Evolutionary conservation across 345 rosid genomes (phyloP).

Genomic region (Lepidium aucheri): DNA sequence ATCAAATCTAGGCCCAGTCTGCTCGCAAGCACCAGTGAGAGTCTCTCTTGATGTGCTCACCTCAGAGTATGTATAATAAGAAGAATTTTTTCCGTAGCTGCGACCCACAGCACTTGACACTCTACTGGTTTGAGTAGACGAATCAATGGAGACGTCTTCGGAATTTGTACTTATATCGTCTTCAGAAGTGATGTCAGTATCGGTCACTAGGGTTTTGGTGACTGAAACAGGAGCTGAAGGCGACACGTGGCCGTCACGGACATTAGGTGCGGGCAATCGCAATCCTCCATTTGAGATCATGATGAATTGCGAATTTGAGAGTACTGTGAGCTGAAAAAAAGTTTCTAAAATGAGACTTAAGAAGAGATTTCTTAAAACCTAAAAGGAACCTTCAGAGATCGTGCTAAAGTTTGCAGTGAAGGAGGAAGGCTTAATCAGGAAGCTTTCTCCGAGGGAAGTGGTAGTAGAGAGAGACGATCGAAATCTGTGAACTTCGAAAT

Average conservation of each 20-base stretch:
- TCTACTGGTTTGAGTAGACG: constrained; percentile 58
- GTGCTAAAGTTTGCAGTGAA: constrained; percentile 9
- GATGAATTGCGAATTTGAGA: background rate
- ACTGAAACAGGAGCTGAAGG: constrained; percentile 41
- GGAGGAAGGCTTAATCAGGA: constrained; percentile 20
- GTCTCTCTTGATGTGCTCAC: constrained; percentile 87
- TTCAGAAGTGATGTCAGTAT: constrained; percentile 44
- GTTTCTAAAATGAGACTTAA: constrained; percentile 9
- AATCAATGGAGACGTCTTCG: constrained; percentile 58
- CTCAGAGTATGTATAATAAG: constrained; percentile 57
- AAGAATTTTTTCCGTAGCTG: constrained; percentile 27
- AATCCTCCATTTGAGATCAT: constrained; percentile 31
- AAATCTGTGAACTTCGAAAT: constrained; percentile 24
- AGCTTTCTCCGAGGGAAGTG: constrained; percentile 3
- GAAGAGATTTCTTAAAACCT: background rate
- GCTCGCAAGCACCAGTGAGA: constrained; percentile 19
- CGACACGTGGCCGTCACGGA: constrained; percentile 56
- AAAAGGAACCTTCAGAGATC: background rate
- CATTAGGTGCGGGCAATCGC: constrained; percentile 51
- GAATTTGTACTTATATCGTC: constrained; percentile 55
- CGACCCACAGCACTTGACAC: constrained; percentile 29
- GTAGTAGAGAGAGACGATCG: constrained; percentile 22
- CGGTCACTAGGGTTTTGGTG: constrained; percentile 30
- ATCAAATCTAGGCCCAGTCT: constrained; percentile 34
- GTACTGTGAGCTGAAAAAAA: background rate